Percentiles rank a stretch among this genome's conserved stretches.
These are phyloP conservation scores for Gastrolobium villosum DNA, from an alignment of 306 rosid genomes.

Conservation along the genomic window DNA sequence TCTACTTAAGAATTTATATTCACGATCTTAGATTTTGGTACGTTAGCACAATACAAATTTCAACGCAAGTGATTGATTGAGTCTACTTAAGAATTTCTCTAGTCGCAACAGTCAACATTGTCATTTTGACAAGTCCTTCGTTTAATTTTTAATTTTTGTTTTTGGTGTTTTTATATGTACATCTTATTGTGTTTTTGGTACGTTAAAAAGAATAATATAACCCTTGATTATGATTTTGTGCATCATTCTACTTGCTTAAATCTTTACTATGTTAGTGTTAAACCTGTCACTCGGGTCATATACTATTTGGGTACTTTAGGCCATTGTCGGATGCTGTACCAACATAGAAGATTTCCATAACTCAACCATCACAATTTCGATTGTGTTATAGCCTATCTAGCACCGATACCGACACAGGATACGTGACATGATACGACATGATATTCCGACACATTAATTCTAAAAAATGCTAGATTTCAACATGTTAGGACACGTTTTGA, in stretches of 20 bases:
- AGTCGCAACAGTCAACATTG: background rate
- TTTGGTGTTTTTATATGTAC: background rate
- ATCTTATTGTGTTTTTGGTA: background rate
- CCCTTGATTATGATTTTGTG: background rate
- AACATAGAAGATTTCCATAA: conserved; percentile 10
- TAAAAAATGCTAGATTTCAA: no score
- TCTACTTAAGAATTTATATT: no score
- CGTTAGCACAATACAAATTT: background rate
- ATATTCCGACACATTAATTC: no score
- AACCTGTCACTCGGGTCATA: background rate
- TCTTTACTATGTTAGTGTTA: background rate
- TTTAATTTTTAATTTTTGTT: background rate
- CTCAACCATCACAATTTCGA: no score
- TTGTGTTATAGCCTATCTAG: background rate
- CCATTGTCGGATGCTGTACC: conserved; percentile 4
- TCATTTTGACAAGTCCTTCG: background rate
- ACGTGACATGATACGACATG: no score
- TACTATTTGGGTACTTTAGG: background rate
- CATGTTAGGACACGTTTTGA: no score
- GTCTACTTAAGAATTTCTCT: background rate
- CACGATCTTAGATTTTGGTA: no score
- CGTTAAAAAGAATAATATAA: background rate
- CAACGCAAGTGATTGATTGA: background rate
- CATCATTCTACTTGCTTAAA: background rate
- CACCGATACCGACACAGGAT: no score